A percentile compares a stretch with the other conserved stretches of the same genome.
These are phyloP conservation scores for Hebeloma cylindrosporum DNA, from an alignment of 768 basidiomycete genomes.

Conservation along the genomic window DNA sequence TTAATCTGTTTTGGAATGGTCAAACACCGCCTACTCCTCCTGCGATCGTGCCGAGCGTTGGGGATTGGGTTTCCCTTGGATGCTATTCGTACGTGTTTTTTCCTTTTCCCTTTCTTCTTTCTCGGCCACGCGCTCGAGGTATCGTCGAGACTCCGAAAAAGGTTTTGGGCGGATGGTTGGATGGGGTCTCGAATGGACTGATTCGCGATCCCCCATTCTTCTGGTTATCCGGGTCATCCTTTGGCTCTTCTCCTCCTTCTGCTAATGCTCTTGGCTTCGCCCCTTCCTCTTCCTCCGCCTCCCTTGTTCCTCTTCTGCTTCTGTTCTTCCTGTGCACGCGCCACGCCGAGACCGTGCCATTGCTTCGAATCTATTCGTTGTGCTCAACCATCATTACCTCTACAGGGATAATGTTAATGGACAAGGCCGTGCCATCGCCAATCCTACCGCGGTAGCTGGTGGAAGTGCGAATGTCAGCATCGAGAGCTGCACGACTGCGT, in stretches of 20 bases:
- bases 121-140: conserved; percentile 10
- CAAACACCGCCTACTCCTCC: conserved; percentile 55
- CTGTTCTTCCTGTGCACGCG: conserved; percentile 28
- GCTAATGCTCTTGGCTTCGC: conserved; percentile 1
- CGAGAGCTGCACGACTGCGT: conserved; percentile 59
- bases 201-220: too few species aligned
- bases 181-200: conserved; percentile 1
- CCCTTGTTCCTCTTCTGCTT: not conserved
- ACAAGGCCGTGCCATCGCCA: conserved; percentile 41
- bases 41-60: conserved; percentile 50
- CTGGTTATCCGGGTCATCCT: not conserved
- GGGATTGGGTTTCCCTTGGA: conserved; percentile 70
- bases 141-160: conserved; percentile 4
- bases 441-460: conserved; percentile 36
- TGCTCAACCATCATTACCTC: not conserved
- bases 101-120: conserved; percentile 15
- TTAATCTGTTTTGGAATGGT: conserved; percentile 69
- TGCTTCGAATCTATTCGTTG: conserved; percentile 26
- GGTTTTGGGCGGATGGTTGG: not conserved
- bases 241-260: not conserved
- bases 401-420: conserved; percentile 45
- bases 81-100: conserved; percentile 58
- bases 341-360: not conserved
- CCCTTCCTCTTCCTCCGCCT: not conserved
- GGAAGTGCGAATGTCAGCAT: conserved; percentile 52